A percentile compares a stretch with the other conserved stretches of the same genome.
Evolutionary conservation across 768 basidiomycete genomes (phyloP).

Genomic region (Suillus bovinus): DNA sequence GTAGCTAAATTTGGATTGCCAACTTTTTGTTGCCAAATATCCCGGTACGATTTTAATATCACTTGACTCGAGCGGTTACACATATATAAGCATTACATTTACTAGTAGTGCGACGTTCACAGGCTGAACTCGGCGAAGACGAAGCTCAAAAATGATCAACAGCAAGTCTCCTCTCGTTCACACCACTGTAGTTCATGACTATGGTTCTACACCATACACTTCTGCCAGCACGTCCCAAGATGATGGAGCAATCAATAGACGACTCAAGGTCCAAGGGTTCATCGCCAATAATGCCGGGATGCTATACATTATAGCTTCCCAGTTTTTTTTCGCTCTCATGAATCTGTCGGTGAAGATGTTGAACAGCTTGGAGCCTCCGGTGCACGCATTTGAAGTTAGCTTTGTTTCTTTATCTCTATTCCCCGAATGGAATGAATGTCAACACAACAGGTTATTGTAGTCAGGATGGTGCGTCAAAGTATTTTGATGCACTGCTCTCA

Average conservation of each 20-base stretch:
- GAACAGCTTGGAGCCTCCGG: conserved; percentile 55
- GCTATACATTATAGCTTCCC: conserved; percentile 55
- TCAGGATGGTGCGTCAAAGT: conserved; percentile 52
- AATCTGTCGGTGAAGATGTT: conserved; percentile 65
- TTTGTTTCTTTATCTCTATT: neutral
- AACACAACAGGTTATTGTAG: conserved; percentile 46
- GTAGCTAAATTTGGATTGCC: no score
- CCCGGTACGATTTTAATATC: no score
- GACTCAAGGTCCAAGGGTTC: conserved; percentile 3
- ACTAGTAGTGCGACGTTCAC: neutral
- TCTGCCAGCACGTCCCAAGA: neutral
- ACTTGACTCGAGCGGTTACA: no score
- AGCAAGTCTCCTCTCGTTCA: neutral
- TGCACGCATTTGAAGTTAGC: conserved; percentile 56
- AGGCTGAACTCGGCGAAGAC: neutral
- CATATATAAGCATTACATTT: neutral
- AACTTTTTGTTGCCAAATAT: no score
- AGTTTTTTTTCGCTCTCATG: conserved; percentile 62
- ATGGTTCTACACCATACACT: neutral
- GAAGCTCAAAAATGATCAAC: neutral
- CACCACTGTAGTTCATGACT: neutral
- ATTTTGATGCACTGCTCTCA: neutral
- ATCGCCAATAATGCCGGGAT: conserved; percentile 53
- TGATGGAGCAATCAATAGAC: neutral
- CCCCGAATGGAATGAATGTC: neutral